phyloP scores from a whole-genome alignment of 768 basidiomycete genomes.

The Tylopilus balloui region DNA sequence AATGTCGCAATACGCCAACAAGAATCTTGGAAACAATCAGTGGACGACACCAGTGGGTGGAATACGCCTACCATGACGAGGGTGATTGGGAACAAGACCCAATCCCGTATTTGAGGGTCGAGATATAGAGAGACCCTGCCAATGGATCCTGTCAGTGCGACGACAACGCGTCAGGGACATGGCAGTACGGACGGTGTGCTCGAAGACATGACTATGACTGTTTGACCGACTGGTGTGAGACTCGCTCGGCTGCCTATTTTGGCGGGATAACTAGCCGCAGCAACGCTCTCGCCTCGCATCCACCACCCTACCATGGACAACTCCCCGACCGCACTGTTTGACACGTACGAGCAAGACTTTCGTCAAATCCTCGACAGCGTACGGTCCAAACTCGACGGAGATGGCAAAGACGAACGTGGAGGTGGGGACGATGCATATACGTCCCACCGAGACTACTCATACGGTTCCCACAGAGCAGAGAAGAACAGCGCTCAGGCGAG shows the following conservation, averaged over 20 bases:
- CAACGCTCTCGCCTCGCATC: constrained; percentile 1
- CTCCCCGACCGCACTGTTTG: constrained; percentile 81
- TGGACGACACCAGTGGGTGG: background rate
- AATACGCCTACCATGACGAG: constrained; percentile 78
- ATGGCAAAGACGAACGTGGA: constrained; percentile 58
- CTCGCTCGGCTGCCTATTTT: constrained; percentile 22
- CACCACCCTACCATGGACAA: constrained; percentile 57
- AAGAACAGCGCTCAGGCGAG: constrained; percentile 73
- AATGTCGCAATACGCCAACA: constrained; percentile 89
- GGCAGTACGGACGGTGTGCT: constrained; percentile 21
- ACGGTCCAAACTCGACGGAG: constrained; percentile 70
- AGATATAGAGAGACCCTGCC: constrained; percentile 59
- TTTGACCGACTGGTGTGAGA: constrained; percentile 6
- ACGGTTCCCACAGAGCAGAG: constrained; percentile 57
- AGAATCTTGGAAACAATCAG: constrained; percentile 56
- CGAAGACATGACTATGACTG: constrained; percentile 41
- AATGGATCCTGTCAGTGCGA: constrained; percentile 8
- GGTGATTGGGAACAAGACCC: constrained; percentile 94
- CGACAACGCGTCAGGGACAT: constrained; percentile 1
- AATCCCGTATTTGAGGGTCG: constrained; percentile 93
- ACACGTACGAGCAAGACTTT: constrained; percentile 92
- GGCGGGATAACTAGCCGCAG: constrained; percentile 19
- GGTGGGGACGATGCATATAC: constrained; percentile 44
- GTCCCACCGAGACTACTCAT: background rate
- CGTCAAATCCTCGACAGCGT: constrained; percentile 74